Conservation (phyloP, 371 early-diverging fungal species). For the Coemansia linderi region DNA sequence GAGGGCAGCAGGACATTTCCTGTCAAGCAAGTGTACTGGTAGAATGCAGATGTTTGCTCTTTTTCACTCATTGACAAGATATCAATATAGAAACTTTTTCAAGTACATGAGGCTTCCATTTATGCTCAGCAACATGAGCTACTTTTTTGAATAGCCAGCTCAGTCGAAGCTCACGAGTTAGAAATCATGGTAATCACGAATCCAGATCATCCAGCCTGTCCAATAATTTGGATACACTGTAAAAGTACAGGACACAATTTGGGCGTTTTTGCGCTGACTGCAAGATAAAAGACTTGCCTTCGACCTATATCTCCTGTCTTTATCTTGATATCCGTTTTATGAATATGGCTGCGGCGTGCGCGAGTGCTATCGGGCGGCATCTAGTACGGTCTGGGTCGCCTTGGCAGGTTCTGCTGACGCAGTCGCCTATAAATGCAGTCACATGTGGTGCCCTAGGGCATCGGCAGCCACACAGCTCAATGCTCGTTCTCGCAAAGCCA, state of each 20-base stretch:
- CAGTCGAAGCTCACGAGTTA: too few species aligned
- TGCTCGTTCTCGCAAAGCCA: neutral
- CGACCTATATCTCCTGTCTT: too few species aligned
- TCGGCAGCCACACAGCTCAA: slow-evolving; percentile 10
- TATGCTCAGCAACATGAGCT: too few species aligned
- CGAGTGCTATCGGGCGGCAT: neutral
- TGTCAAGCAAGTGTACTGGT: neutral
- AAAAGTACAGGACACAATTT: too few species aligned
- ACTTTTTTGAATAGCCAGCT: too few species aligned
- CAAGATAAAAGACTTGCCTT: neutral
- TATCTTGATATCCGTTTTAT: neutral
- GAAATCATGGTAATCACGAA: too few species aligned
- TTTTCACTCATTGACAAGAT: neutral
- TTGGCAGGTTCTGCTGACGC: neutral
- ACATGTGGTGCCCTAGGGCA: neutral
- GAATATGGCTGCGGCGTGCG: neutral
- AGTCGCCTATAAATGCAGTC: neutral
- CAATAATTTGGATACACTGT: too few species aligned
- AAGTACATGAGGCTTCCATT: too few species aligned
- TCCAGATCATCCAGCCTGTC: too few species aligned
- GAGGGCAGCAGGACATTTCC: neutral
- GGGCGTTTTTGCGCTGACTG: too few species aligned
- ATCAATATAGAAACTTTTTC: too few species aligned
- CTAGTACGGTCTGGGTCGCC: neutral
- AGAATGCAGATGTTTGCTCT: neutral